A percentile compares a stretch with the other conserved stretches of the same genome.
These are phyloP conservation scores for Populus alba DNA, from an alignment of 345 rosid genomes.

Conservation along the genomic window DNA sequence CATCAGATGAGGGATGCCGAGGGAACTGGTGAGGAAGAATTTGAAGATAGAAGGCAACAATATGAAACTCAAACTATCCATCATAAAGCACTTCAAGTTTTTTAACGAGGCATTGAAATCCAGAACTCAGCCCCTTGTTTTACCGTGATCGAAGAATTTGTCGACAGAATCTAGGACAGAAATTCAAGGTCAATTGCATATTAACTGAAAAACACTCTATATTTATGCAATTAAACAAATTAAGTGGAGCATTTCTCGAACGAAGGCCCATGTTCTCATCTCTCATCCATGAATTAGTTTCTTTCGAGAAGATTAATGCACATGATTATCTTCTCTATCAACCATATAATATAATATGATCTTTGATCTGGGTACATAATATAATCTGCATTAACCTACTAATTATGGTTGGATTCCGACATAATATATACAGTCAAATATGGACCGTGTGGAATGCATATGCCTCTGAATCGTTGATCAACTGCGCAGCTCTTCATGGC, in stretches of 20 bases:
- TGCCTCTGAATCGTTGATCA: not conserved
- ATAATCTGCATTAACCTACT: constrained; percentile 16
- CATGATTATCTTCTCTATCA: constrained; percentile 4
- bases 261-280: constrained; percentile 23
- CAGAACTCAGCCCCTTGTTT: constrained; percentile 1
- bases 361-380: constrained; percentile 21
- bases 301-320: not conserved
- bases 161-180: constrained; percentile 8
- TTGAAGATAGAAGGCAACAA: no score
- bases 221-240: not conserved
- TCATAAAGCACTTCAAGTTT: no score
- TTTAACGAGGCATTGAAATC: no score
- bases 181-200: not conserved
- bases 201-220: not conserved
- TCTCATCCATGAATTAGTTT: not conserved
- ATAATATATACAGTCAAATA: constrained; percentile 7
- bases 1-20: no score
- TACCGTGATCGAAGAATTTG: not conserved
- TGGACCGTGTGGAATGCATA: not conserved
- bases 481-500: not conserved
- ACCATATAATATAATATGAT: not conserved
- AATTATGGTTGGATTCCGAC: constrained; percentile 8
- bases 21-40: no score
- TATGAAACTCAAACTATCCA: no score
- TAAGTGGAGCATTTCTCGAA: constrained; percentile 7